phyloP scores from a whole-genome alignment of 352 stramenopile species.

The Phytophthora parvispora region DNA sequence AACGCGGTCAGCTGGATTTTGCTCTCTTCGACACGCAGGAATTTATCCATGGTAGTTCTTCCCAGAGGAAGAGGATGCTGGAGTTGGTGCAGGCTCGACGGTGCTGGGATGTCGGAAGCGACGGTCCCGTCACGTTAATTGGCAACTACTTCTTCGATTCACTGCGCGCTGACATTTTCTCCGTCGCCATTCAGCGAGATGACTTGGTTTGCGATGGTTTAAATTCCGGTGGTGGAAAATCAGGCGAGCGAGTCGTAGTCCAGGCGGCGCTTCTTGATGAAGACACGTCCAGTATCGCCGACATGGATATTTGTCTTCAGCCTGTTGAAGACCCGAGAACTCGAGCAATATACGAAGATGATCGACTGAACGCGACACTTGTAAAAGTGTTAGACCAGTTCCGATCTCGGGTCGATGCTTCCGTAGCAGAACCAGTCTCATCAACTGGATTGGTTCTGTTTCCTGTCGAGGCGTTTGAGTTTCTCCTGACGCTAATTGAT shows the following conservation, averaged over 20 bases:
- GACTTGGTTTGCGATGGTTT: neutral
- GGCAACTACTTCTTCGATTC: constrained; percentile 91
- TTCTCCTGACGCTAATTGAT: constrained; percentile 52
- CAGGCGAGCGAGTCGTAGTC: constrained; percentile 18
- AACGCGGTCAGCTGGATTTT: constrained; percentile 66
- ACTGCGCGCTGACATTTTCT: constrained; percentile 74
- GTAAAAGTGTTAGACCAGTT: constrained; percentile 42
- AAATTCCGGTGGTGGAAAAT: neutral
- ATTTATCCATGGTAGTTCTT: constrained; percentile 39
- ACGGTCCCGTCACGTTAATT: constrained; percentile 76
- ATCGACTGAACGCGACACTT: constrained; percentile 50
- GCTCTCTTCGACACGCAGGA: constrained; percentile 70
- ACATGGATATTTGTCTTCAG: constrained; percentile 60
- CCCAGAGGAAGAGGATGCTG: constrained; percentile 39
- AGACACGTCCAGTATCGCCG: constrained; percentile 51
- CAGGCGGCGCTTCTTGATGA: constrained; percentile 57
- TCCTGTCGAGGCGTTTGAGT: constrained; percentile 68
- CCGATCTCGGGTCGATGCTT: neutral
- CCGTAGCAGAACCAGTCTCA: neutral
- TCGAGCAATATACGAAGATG: constrained; percentile 47
- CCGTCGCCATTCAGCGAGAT: constrained; percentile 31
- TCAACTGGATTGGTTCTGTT: constrained; percentile 73
- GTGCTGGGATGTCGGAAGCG: constrained; percentile 50
- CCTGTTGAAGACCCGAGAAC: constrained; percentile 25
- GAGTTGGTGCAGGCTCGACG: constrained; percentile 35